These are phyloP conservation scores for Moesziomyces globuligerus DNA, from an alignment of 1,284 basidiomycete species.

Conservation along the genomic window DNA sequence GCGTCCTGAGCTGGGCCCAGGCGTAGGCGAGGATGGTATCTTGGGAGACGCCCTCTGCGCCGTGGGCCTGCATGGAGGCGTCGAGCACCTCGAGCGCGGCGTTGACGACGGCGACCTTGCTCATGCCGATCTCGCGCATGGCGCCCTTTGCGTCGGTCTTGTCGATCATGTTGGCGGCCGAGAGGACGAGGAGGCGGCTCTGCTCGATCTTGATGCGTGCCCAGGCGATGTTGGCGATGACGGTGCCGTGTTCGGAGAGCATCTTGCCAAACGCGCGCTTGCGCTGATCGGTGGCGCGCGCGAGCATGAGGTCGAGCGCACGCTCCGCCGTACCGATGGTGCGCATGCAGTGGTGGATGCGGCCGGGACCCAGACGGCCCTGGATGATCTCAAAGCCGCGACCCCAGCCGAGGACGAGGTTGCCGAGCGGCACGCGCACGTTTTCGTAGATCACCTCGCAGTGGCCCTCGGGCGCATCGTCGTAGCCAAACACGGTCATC, in stretches of 20 bases:
- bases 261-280: constrained; percentile 94
- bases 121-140: constrained; percentile 94
- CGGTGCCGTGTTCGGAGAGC: constrained; percentile 91
- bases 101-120: constrained; percentile 86
- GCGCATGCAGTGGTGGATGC: constrained; percentile 95
- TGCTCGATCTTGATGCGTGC: constrained; percentile 92
- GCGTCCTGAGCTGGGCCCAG: constrained; percentile 83
- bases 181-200: constrained; percentile 85
- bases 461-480: constrained; percentile 75
- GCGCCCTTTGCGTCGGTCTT: constrained; percentile 89
- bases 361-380: constrained; percentile 93
- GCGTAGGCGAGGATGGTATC: constrained; percentile 83
- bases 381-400: constrained; percentile 97
- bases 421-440: constrained; percentile 84
- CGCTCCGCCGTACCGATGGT: constrained; percentile 87
- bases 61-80: constrained; percentile 87
- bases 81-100: constrained; percentile 90
- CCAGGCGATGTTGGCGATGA: constrained; percentile 88
- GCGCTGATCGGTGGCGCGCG: constrained; percentile 87
- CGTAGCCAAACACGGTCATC: constrained; percentile 77
- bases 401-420: constrained; percentile 91
- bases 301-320: constrained; percentile 87
- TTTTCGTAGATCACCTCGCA: constrained; percentile 94
- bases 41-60: constrained; percentile 92
- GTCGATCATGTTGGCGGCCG: constrained; percentile 95